Evolutionary conservation across 75 land plant genomes (phyloP), one percentile per base, ranked within the genome.

Genomic region (Pinus taeda): DNA sequence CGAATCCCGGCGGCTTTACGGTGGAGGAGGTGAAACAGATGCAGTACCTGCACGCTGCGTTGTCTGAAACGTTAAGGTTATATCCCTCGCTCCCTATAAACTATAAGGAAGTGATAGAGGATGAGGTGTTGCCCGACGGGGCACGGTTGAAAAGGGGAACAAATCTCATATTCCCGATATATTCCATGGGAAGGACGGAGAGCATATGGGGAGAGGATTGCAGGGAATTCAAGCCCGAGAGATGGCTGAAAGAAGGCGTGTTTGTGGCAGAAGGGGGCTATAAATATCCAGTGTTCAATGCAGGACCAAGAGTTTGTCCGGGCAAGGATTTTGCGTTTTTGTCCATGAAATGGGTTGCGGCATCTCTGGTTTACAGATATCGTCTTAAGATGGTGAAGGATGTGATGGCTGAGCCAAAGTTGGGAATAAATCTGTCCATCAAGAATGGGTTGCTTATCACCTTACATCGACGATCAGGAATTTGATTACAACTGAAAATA

Each of bases 281-380:
- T 78, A 84, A 85, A 60, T 90, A 75, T 71, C 62, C 90, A 1
- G 90, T 84, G 17, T 90, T 90, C 81, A 84, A 85, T 58, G 89
- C 85, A 11, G 92, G 92, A 11, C 90, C 92, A 0, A 78, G 92
- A 15, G 57, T 80, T 36, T 90, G 92, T 53, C 55, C 87, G 60
- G 92, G 92, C 17, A 90, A 90, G 77, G 87, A 87, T 60, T 71
- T 87, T 22, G 92, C 90, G 18, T 90, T 80, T 75, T 65, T 87
- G 55, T 85, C 77, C 58, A 87, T 90, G 90, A 87, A 90, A 71
- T 74, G 77, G 3, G 89, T 78, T 6, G 89, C 90, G 1, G 79
- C 86, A 22, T 60, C 87, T 12, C 61, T 90, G 30, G 14, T 90
- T 37, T 22, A 45, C 42, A 59, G 85, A 12, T 90, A 65, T 57